Base-by-base conservation (phyloP, 2,329 filamentous ascomycete species). In the Tolypocladium guangdongense region DNA sequence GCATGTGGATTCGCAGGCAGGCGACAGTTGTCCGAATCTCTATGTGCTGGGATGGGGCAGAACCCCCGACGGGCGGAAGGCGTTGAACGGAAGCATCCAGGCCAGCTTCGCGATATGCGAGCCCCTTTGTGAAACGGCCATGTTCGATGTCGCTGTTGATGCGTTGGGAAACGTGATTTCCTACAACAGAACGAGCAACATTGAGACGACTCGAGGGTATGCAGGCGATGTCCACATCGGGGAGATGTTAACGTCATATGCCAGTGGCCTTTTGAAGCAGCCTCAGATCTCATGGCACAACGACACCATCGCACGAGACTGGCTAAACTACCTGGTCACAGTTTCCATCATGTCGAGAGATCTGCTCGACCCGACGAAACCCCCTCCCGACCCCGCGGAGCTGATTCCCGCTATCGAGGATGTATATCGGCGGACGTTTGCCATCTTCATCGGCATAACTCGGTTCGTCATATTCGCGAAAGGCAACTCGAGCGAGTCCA, bases 241-340 rank as follows among this genome's bases (percentile, higher is more conserved):
- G 30, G 18, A 20, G 14, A 16, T 51, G 22, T 18, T 50, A 11
- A 50, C 33, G 7, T 30, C 30, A 39, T 50, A 50, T 38, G 48
- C 33, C 16, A 24, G 36, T 7, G n/a, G 8, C 8, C 10, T 48
- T 35, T 3, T 48, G 30, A 2, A 30, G 30, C 30, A 30, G 7
- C 30, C 30, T 30, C 30, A 7, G 7, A 6, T 18, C 46, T 32
- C 7, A 20, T 80, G 73, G 72, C 80, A 81, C 57, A 79, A 77
- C 52, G 70, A 78, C 45, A 71, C 65, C 0, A 61, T 69, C 1
- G 63, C 75, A 0, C 59, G 58, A 0, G 74, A 77, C 35, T 48
- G 27, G 46, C 46, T 18, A 35, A 20, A 48, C 46, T 16, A 30
- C 30, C 30, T 30, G 30, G 30, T 30, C 30, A 30, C 30, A 30